A percentile compares a stretch with the other conserved stretches of the same genome.
These are phyloP conservation scores for Gastrodia elata DNA, from an alignment of 106 monocot species.

Conservation along the genomic window DNA sequence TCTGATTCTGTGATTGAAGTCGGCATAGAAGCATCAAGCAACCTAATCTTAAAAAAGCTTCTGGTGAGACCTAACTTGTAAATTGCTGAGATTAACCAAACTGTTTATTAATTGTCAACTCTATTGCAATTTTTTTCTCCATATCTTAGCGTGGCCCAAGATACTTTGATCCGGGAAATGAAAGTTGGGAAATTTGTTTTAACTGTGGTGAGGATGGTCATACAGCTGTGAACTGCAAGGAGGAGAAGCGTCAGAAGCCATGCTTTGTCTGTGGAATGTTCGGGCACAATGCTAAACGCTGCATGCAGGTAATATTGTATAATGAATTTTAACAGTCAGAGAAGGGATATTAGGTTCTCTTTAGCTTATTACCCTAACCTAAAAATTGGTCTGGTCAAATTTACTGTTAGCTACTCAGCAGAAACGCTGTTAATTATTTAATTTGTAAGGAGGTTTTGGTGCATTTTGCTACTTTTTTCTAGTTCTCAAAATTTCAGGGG, in stretches of 20 bases:
- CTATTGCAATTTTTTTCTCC: neutral
- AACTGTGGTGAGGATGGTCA: constrained; percentile 96
- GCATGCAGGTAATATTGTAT: constrained; percentile 38
- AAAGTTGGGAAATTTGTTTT: constrained; percentile 41
- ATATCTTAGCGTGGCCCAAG: constrained; percentile 65
- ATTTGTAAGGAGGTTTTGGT: neutral
- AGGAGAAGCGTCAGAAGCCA: constrained; percentile 61
- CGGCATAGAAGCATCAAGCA: constrained; percentile 29
- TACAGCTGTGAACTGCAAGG: constrained; percentile 39
- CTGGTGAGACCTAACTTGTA: constrained; percentile 45
- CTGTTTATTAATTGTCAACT: neutral
- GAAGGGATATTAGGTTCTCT: neutral
- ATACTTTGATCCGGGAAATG: constrained; percentile 70
- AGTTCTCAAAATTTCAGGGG: neutral
- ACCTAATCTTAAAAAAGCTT: constrained; percentile 72
- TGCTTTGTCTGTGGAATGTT: constrained; percentile 85
- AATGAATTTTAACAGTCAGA: neutral
- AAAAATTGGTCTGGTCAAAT: neutral
- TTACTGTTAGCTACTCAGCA: neutral
- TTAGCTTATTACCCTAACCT: neutral
- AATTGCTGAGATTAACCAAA: neutral
- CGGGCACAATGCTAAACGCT: constrained; percentile 68
- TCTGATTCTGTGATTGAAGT: constrained; percentile 29
- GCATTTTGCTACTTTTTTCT: neutral
- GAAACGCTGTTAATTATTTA: neutral